These are phyloP conservation scores for Lentinula aciculospora DNA, from an alignment of 768 basidiomycete species.

Conservation along the genomic window DNA sequence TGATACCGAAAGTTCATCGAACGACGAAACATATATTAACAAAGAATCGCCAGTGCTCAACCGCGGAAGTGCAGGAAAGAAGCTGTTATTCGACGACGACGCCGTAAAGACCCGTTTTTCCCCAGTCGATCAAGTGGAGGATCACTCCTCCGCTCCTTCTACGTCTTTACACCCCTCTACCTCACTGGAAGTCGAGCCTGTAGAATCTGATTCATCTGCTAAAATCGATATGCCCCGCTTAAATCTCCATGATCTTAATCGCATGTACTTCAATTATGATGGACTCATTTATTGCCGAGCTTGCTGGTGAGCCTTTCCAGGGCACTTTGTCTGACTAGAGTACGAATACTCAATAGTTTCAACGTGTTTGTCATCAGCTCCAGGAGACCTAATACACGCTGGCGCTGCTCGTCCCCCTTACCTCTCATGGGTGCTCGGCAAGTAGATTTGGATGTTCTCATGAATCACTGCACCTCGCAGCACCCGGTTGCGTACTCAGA, in stretches of 20 bases:
- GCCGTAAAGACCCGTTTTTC: neutral
- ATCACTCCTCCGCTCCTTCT: neutral
- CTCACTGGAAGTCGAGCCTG: neutral
- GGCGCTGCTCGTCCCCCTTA: neutral
- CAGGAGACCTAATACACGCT: neutral
- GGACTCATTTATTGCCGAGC: neutral
- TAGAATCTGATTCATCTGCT: neutral
- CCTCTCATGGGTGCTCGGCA: neutral
- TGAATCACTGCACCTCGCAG: constrained; percentile 5
- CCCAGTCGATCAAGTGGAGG: neutral
- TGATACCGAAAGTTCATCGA: neutral
- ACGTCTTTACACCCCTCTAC: neutral
- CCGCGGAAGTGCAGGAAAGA: neutral
- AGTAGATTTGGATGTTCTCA: constrained; percentile 2
- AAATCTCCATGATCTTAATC: constrained; percentile 1
- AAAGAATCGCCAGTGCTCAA: neutral
- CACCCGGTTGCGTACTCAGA: constrained; percentile 3
- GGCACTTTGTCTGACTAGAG: neutral
- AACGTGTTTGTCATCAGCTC: neutral
- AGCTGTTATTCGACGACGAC: neutral
- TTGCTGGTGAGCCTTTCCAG: neutral
- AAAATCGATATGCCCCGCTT: neutral
- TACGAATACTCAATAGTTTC: neutral
- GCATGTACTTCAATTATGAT: neutral
- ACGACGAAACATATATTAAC: neutral